phyloP scores from a whole-genome alignment of 352 stramenopile species.

The Elongisporangium anandrum region DNA sequence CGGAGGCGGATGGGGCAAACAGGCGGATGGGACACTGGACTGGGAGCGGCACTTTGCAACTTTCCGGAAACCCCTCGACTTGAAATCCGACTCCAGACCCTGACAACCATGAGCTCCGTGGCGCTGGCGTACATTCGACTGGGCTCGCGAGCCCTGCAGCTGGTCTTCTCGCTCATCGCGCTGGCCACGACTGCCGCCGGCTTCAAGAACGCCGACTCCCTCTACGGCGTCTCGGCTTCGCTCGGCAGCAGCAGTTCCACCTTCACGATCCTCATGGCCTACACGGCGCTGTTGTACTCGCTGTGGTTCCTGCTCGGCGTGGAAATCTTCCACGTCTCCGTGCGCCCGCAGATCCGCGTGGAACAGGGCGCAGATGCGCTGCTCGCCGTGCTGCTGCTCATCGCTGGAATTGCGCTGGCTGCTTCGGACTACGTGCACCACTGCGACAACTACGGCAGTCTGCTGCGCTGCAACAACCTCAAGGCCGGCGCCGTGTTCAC shows the following conservation, averaged over 20 bases:
- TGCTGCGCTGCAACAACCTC: conserved; percentile 47
- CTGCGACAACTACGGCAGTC: conserved; percentile 26
- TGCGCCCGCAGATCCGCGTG: conserved; percentile 15
- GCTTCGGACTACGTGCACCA: conserved; percentile 38
- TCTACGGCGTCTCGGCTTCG: conserved; percentile 9
- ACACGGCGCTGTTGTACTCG: conserved; percentile 57
- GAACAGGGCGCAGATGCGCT: conserved; percentile 31
- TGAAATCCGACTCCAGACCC: not conserved
- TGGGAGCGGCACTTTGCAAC: not conserved
- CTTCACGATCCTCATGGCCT: conserved; percentile 58
- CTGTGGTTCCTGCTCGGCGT: conserved; percentile 43
- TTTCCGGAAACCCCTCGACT: not conserved
- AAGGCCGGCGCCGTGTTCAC: conserved; percentile 38
- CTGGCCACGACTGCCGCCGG: conserved; percentile 35
- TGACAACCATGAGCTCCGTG: not conserved
- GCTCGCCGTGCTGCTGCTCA: conserved; percentile 36
- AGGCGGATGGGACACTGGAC: not conserved
- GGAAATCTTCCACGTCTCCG: conserved; percentile 39
- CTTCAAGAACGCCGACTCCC: conserved; percentile 10
- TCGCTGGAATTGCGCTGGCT: conserved; percentile 49
- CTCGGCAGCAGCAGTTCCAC: conserved; percentile 25
- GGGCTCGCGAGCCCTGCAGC: conserved; percentile 36
- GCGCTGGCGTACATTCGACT: conserved; percentile 26
- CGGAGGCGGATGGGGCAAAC: not conserved
- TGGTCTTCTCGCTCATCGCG: conserved; percentile 52